Conservation (phyloP, 305 asterid genomes). For the Fraxinus floribunda region DNA sequence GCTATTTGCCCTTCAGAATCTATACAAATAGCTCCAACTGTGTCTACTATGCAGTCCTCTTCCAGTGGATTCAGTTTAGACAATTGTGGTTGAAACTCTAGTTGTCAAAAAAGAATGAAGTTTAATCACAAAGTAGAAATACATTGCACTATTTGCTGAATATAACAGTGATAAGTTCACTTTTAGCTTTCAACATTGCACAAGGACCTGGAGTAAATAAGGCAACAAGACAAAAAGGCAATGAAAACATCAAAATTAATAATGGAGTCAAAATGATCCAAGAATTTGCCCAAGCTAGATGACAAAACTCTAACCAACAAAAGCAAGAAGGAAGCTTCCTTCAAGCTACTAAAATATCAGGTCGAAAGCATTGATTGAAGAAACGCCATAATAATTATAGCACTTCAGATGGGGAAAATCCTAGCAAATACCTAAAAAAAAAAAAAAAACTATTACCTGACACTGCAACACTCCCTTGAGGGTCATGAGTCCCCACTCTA, state of each 20-base stretch:
- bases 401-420: background rate
- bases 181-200: constrained; percentile 9
- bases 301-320: background rate
- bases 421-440: background rate
- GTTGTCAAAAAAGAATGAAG: constrained; percentile 16
- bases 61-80: constrained; percentile 30
- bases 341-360: background rate
- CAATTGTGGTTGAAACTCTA: constrained; percentile 39
- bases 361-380: background rate
- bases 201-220: background rate
- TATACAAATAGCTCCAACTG: constrained; percentile 89
- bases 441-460: constrained; percentile 21
- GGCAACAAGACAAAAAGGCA: background rate
- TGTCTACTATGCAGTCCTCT: constrained; percentile 62
- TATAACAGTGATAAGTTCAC: background rate
- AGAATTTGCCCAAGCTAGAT: background rate
- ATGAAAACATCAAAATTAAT: background rate
- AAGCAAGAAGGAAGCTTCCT: background rate
- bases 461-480: constrained; percentile 19
- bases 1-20: constrained; percentile 81
- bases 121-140: constrained; percentile 22
- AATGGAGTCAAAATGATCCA: background rate
- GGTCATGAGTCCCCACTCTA: constrained; percentile 27
- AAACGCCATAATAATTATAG: background rate
- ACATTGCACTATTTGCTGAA: background rate